Evolutionary conservation across 2,329 filamentous ascomycete species (phyloP).

Genomic region (Pestalotiopsis sp.): DNA sequence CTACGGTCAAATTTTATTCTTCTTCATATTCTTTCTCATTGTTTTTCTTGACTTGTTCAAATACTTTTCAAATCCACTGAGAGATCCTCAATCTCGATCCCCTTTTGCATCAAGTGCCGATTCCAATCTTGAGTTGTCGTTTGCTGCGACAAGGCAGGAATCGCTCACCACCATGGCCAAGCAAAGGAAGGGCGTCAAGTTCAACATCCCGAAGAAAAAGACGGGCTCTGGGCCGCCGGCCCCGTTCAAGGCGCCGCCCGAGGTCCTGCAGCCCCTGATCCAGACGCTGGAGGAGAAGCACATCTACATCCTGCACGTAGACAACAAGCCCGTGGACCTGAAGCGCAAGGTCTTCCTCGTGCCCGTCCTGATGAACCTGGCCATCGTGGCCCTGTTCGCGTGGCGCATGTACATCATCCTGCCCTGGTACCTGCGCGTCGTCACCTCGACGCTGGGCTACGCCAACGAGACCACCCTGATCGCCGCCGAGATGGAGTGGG

Average conservation of each 20-base stretch:
- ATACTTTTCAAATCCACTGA: no score
- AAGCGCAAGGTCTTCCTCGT: constrained; percentile 84
- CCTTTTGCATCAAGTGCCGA: background rate
- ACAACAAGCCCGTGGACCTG: constrained; percentile 65
- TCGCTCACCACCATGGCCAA: constrained; percentile 23
- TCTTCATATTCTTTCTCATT: background rate
- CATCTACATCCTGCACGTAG: constrained; percentile 84
- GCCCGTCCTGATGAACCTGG: constrained; percentile 73
- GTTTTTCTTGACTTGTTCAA: no score
- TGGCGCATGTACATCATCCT: constrained; percentile 68
- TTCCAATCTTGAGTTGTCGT: background rate
- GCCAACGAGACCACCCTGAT: constrained; percentile 67
- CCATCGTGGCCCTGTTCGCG: constrained; percentile 62
- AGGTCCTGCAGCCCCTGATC: constrained; percentile 65
- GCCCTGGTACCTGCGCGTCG: constrained; percentile 71
- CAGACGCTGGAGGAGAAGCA: constrained; percentile 64
- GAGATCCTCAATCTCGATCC: background rate
- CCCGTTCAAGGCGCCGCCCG: constrained; percentile 69
- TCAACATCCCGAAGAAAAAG: constrained; percentile 22
- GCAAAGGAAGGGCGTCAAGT: constrained; percentile 25
- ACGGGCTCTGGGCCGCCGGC: constrained; percentile 45
- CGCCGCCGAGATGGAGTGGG: constrained; percentile 51
- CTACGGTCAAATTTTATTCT: background rate
- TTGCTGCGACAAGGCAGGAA: background rate
- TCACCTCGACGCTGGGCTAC: constrained; percentile 65